Percentiles rank a stretch among this genome's conserved stretches.
Conservation (phyloP, 108 stramenopile species). For the Fragilariopsis cylindrus region DNA sequence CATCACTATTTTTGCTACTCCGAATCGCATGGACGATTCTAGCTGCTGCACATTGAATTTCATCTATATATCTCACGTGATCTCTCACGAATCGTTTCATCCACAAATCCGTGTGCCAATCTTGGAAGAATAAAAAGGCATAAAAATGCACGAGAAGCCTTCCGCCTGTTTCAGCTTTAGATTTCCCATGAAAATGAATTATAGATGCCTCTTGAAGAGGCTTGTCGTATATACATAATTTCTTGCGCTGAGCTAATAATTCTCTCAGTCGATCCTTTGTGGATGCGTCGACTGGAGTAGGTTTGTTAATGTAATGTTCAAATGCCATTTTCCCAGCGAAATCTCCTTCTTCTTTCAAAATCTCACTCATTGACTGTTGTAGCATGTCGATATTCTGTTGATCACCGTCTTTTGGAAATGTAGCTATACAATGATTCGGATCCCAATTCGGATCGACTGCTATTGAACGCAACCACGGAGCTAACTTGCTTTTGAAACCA, state of each 20-base stretch:
- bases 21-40: conserved; percentile 79
- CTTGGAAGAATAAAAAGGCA: conserved; percentile 89
- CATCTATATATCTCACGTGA: conserved; percentile 88
- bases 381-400: conserved; percentile 55
- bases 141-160: conserved; percentile 91
- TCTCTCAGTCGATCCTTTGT: conserved; percentile 69
- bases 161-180: conserved; percentile 19
- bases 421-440: conserved; percentile 71
- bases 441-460: conserved; percentile 52
- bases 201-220: conserved; percentile 64
- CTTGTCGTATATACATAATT: conserved; percentile 77
- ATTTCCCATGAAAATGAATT: conserved; percentile 74
- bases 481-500: conserved; percentile 18
- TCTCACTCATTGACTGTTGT: conserved; percentile 34
- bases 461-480: conserved; percentile 31
- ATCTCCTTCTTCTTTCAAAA: conserved; percentile 15
- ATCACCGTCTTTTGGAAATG: conserved; percentile 68
- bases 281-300: conserved; percentile 66
- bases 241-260: conserved; percentile 56
- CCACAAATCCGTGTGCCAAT: conserved; percentile 78
- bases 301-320: conserved; percentile 47
- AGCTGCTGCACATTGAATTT: conserved; percentile 92
- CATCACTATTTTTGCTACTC: background rate
- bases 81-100: conserved; percentile 86
- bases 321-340: conserved; percentile 12